These are phyloP conservation scores for Chalciporus piperatus DNA, from an alignment of 768 basidiomycete genomes.

Conservation along the genomic window DNA sequence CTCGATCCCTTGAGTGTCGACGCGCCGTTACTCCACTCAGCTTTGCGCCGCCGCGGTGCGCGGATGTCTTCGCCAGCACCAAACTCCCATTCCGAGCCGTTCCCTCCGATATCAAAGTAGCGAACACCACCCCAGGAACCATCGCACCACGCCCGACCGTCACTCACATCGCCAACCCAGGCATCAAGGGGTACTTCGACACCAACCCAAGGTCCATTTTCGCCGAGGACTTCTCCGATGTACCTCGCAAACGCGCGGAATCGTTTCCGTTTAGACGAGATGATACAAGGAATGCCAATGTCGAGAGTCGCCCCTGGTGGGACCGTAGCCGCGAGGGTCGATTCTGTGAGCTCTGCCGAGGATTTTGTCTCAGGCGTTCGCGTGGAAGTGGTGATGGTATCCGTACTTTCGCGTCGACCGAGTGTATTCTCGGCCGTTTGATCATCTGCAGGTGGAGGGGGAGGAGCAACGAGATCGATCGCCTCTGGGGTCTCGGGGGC, in stretches of 20 bases:
- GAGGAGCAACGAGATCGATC: conserved; percentile 7
- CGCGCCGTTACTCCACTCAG: conserved; percentile 25
- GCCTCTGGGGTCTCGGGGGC: conserved; percentile 16
- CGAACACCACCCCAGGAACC: conserved; percentile 78
- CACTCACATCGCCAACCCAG: conserved; percentile 49
- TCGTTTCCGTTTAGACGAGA: conserved; percentile 75
- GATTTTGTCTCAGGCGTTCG: conserved; percentile 18
- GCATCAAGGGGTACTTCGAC: conserved; percentile 75
- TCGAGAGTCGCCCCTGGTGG: conserved; percentile 67
- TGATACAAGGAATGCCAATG: conserved; percentile 88
- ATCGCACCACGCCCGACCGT: conserved; percentile 83
- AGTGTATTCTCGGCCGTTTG: conserved; percentile 15
- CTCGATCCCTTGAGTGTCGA: conserved; percentile 36
- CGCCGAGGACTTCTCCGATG: conserved; percentile 83
- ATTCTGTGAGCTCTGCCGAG: conserved; percentile 21
- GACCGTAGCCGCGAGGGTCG: conserved; percentile 20
- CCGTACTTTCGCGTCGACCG: conserved; percentile 23
- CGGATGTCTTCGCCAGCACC: conserved; percentile 42
- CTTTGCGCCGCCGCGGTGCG: conserved; percentile 25
- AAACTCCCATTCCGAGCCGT: conserved; percentile 63
- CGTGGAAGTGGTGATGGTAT: conserved; percentile 26
- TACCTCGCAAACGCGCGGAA: conserved; percentile 88
- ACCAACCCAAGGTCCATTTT: conserved; percentile 84
- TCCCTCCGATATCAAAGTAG: conserved; percentile 75
- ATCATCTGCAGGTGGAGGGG: conserved; percentile 15